Percentiles rank a stretch among this genome's conserved stretches.
These are phyloP conservation scores for Irpex sp. DNA, from an alignment of 1,284 basidiomycete species.

Conservation along the genomic window DNA sequence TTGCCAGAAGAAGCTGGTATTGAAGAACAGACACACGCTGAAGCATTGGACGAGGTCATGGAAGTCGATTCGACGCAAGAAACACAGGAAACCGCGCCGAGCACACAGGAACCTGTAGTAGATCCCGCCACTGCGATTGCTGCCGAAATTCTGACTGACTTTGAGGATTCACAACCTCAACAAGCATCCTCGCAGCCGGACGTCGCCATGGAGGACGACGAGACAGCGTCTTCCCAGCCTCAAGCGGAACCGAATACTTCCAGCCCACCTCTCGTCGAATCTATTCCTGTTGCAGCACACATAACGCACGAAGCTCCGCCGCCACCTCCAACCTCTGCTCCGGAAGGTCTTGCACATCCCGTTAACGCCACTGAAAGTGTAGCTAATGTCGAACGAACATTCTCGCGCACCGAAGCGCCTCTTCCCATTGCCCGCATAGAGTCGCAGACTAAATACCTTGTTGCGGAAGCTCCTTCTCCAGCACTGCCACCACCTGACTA, in stretches of 20 bases:
- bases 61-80: not conserved
- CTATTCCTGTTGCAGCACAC: not conserved
- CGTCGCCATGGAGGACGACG: constrained; percentile 15
- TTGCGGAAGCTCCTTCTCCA: constrained; percentile 1
- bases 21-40: not conserved
- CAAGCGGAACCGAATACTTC: not conserved
- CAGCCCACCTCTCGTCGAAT: not conserved
- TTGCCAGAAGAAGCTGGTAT: not conserved
- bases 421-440: constrained; percentile 8
- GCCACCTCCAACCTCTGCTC: not conserved
- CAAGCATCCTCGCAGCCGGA: not conserved
- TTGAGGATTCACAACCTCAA: not conserved
- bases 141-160: not conserved
- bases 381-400: not conserved
- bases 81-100: not conserved
- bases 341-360: not conserved
- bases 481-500: constrained; percentile 17
- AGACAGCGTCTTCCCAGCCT: constrained; percentile 1
- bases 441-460: constrained; percentile 3
- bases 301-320: not conserved
- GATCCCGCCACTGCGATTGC: not conserved
- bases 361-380: not conserved
- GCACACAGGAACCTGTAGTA: not conserved
- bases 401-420: not conserved
- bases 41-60: not conserved